Base-by-base conservation (phyloP, 257 asterid species). In the Coffea eugenioides region DNA sequence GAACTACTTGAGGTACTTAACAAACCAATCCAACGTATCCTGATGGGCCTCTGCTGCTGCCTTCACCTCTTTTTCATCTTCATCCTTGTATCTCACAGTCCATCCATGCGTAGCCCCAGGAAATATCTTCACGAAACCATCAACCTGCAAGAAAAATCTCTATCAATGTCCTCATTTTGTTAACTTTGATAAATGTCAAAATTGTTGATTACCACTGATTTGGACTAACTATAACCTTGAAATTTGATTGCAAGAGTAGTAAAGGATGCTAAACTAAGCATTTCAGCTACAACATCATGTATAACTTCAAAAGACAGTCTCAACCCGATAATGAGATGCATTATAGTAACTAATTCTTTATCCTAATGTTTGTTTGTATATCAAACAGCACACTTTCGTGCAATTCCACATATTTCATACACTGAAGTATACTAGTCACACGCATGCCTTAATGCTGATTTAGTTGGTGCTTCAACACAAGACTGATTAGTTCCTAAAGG, bases 21-120 rank as follows among this genome's bases (percentile, higher is more conserved):
- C 41, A 77, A 87, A 68, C 96, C 96, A 90, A 59, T 77, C 82
- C 81, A 88, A 45, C 90, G 87, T 79, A 79, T 87, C 90, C 5
- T 83, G 82, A 67, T 84, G 92, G 39, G 96, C 89, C 83, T 87
- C 94, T 69, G 82, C 84, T 41, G 94, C 96, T 43, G 67, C 39
- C 84, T 87, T 89, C 46, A 87, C 90, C 14, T 74, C 91, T 0
- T 2, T 36, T 68, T 83, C 89, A 66, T 91, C 94, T 11, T 86
- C 92, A 9, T 84, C 89, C 9, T 83, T 80, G 86, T 91, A 89
- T 83, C 96, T 84, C 78, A 89, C 86, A 0, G 91, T 23, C 96
- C 94, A 91, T 12, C 96, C 96, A 11, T 91, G 96, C 2, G 81
- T 0, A 48, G 85, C 90, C 23, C 96, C 91, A 0, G 88, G 86